phyloP scores from a whole-genome alignment of 208 protist species.

The Novymonas esmeraldas region DNA sequence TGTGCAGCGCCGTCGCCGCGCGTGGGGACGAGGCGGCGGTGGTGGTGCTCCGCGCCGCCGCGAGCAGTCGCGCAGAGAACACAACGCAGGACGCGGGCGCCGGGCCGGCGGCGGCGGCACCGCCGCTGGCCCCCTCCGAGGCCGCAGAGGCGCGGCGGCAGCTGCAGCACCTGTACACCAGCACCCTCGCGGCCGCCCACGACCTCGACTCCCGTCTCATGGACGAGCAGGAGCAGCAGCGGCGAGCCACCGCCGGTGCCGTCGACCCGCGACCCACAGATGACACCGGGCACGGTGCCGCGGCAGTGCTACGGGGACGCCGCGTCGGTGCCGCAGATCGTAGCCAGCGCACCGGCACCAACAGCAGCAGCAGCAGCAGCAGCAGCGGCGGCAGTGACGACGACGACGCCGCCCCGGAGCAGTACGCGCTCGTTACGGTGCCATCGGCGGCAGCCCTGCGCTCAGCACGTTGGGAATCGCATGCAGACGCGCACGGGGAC shows the following conservation, averaged over 20 bases:
- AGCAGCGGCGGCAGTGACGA: neutral
- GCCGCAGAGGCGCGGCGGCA: conserved; percentile 15
- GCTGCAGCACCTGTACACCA: conserved; percentile 25
- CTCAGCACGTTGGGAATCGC: conserved; percentile 12
- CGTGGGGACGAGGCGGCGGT: conserved; percentile 13
- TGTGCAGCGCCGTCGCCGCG: conserved; percentile 22
- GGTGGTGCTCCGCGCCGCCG: neutral
- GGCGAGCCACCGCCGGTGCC: neutral
- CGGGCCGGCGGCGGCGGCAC: neutral
- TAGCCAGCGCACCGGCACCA: neutral
- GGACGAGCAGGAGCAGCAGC: conserved; percentile 13
- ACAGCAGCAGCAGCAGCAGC: neutral
- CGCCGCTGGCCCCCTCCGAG: conserved; percentile 14
- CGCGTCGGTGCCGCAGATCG: too few species aligned
- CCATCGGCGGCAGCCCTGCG: conserved; percentile 16
- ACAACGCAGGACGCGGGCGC: too few species aligned
- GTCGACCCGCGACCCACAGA: neutral
- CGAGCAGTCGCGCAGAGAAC: too few species aligned
- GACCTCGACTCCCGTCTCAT: conserved; percentile 12
- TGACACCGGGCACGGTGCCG: neutral
- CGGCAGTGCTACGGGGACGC: conserved; percentile 6
- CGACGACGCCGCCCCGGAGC: neutral
- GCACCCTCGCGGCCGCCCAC: conserved; percentile 6
- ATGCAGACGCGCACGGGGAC: neutral
- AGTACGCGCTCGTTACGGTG: conserved; percentile 16